Evolutionary conservation across 441 rosid genomes (phyloP).

Genomic region (Adansonia gregorii): DNA sequence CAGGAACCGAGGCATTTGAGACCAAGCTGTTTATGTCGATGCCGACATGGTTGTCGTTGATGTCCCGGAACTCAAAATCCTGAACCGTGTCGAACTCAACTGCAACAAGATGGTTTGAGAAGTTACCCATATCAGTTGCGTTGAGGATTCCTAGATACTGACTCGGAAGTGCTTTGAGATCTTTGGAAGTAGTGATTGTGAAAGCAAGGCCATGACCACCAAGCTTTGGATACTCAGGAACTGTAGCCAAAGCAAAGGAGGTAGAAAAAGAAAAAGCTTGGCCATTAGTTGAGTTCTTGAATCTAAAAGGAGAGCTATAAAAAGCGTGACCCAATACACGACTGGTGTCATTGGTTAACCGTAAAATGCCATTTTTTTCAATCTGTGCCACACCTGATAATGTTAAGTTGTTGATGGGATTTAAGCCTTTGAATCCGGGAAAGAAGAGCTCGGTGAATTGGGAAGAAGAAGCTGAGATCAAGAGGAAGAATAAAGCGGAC

Average conservation of each 20-base stretch:
- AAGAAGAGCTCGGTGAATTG: slow-evolving; percentile 40
- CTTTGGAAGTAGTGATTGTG: slow-evolving; percentile 47
- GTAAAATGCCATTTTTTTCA: slow-evolving; percentile 52
- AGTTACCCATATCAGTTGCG: slow-evolving; percentile 55
- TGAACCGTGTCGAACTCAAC: slow-evolving; percentile 77
- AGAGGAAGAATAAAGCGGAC: slow-evolving; percentile 29
- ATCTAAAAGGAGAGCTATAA: slow-evolving; percentile 47
- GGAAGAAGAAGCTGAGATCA: slow-evolving; percentile 29
- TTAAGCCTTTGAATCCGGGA: slow-evolving; percentile 36
- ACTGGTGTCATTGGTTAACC: slow-evolving; percentile 53
- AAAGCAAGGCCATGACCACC: slow-evolving; percentile 89
- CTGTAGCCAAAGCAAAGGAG: slow-evolving; percentile 56
- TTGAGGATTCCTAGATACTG: slow-evolving; percentile 82
- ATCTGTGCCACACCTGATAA: slow-evolving; percentile 53
- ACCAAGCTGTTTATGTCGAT: slow-evolving; percentile 65
- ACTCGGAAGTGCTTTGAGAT: slow-evolving; percentile 50
- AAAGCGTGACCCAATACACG: slow-evolving; percentile 61
- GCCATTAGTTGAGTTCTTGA: slow-evolving; percentile 50
- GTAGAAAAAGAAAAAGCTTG: slow-evolving; percentile 65
- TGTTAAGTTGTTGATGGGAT: slow-evolving; percentile 35
- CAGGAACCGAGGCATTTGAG: slow-evolving; percentile 47
- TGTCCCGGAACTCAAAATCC: slow-evolving; percentile 70
- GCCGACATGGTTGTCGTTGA: slow-evolving; percentile 75
- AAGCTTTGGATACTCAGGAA: slow-evolving; percentile 59
- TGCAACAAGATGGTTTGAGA: slow-evolving; percentile 58